Evolutionary conservation across 2,329 filamentous ascomycete species (phyloP), one percentile per base, ranked within the genome.

Genomic region (Epicoccum sorghinum): DNA sequence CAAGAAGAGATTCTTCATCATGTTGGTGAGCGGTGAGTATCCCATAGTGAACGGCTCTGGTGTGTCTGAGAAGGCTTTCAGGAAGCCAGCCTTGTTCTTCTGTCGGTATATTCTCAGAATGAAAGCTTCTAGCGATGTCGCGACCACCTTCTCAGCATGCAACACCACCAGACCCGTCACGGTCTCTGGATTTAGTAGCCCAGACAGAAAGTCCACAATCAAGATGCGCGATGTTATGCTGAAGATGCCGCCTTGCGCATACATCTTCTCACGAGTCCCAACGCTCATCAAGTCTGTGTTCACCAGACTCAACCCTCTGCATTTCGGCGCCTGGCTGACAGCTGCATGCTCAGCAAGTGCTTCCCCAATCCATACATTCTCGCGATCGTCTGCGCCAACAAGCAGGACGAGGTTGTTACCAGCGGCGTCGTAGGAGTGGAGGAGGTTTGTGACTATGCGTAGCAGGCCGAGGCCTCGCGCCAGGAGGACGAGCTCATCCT

Each of bases 311-410:
- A 99, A 80, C 1, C 95, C 95, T 58, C 93, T 86, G 44, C 92
- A 91, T 67, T 89, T 88, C 13, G 89, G 85, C 14, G 90, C 84
- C 76, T 87, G 88, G 79, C 91, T 97, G 72, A 96, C 86, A 59
- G 91, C 92, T 71, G 93, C 93, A 78, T 98, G 93, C 77, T 99
- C 95, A 23, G 95, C 95, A 70, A 99, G 80, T 27, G 92, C 91
- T 79, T 98, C 95, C 63, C 95, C 95, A 56, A 99, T 92, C 93
- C 93, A 98, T 51, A 89, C 88, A 84, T 97, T 97, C 71, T 99
- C 95, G 55, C 90, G 86, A 30, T 97, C 92, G 56, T 95, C 90
- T 32, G 95, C 93, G 8, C 92, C 93, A 37, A 98, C 86, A 18
- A 99, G 78, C 39, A 99, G 81, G 43, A 99, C 88, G 49, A 99